These are phyloP conservation scores for Cladophialophora bantiana DNA, from an alignment of 2,329 filamentous ascomycete species.

Conservation along the genomic window DNA sequence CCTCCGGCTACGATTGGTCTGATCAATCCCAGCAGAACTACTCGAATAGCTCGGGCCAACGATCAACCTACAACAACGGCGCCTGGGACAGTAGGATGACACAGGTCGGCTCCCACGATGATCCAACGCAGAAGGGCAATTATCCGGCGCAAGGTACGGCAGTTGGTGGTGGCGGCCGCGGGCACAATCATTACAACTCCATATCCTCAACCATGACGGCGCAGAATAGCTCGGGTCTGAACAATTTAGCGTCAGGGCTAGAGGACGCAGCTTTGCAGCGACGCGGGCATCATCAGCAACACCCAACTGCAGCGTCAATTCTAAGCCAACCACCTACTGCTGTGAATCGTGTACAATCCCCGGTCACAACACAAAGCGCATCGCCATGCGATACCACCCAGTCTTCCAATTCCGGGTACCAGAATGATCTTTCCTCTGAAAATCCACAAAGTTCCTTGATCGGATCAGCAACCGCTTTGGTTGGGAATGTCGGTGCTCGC, in stretches of 20 bases:
- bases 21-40: conserved; percentile 30
- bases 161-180: conserved; percentile 4
- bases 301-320: conserved; percentile 5
- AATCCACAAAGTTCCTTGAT: conserved; percentile 24
- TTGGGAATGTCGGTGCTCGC: conserved; percentile 32
- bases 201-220: conserved; percentile 5
- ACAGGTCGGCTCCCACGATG: conserved; percentile 21
- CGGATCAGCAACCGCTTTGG: conserved; percentile 35
- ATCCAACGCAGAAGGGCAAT: conserved; percentile 15
- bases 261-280: conserved; percentile 30
- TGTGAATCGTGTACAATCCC: conserved; percentile 26
- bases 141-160: conserved; percentile 18
- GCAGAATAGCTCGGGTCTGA: conserved; percentile 35
- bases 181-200: conserved; percentile 21
- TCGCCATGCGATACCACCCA: conserved; percentile 16
- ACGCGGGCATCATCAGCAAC: conserved; percentile 20
- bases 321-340: conserved; percentile 7
- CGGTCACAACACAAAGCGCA: conserved; percentile 22
- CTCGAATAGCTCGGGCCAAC: conserved; percentile 23
- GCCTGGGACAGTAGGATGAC: conserved; percentile 21
- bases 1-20: conserved; percentile 32
- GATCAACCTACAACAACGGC: conserved; percentile 14
- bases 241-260: conserved; percentile 39
- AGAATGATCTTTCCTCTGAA: conserved; percentile 21
- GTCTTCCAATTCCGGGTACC: conserved; percentile 15